Percentiles rank a stretch among this genome's conserved stretches.
These are phyloP conservation scores for Trichoderma erinaceum DNA, from an alignment of 495 filamentous ascomycete genomes.

Conservation along the genomic window DNA sequence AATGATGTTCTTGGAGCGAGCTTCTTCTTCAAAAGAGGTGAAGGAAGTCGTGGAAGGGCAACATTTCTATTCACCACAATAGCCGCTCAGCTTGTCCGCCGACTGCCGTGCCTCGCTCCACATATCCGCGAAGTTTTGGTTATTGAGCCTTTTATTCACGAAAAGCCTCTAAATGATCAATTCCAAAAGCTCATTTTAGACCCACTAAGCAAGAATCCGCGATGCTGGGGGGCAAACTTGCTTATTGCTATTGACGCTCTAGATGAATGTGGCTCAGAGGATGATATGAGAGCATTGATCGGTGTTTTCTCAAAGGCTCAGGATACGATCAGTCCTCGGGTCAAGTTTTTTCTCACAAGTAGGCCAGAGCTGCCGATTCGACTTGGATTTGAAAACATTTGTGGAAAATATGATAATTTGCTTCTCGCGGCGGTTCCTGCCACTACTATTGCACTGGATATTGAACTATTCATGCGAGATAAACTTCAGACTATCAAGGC, in stretches of 20 bases:
- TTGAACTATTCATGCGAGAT: slow-evolving; percentile 28
- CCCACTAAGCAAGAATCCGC: slow-evolving; percentile 27
- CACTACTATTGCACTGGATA: slow-evolving; percentile 32
- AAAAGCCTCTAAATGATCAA: slow-evolving; percentile 38
- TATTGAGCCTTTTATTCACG: slow-evolving; percentile 29
- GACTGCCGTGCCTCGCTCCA: slow-evolving; percentile 24
- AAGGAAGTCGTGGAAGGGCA: slow-evolving; percentile 37
- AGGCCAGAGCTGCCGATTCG: slow-evolving; percentile 42
- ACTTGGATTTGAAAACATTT: slow-evolving; percentile 26
- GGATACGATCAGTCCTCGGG: background rate
- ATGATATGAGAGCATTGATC: slow-evolving; percentile 36
- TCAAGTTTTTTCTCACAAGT: slow-evolving; percentile 31
- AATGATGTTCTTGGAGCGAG: slow-evolving; percentile 28
- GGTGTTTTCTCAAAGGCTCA: slow-evolving; percentile 28
- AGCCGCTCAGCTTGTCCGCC: slow-evolving; percentile 33
- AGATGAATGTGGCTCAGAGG: slow-evolving; percentile 45
- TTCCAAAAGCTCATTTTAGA: slow-evolving; percentile 44
- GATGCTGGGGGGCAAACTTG: slow-evolving; percentile 13
- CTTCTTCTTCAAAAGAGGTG: slow-evolving; percentile 50
- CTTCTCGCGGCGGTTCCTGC: slow-evolving; percentile 30
- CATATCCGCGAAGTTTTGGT: slow-evolving; percentile 34
- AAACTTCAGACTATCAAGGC: slow-evolving; percentile 23
- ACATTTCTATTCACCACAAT: slow-evolving; percentile 42
- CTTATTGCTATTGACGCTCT: slow-evolving; percentile 49
- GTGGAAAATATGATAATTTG: slow-evolving; percentile 26